phyloP scores from a whole-genome alignment of 495 filamentous ascomycete species.

The Podospora conica region DNA sequence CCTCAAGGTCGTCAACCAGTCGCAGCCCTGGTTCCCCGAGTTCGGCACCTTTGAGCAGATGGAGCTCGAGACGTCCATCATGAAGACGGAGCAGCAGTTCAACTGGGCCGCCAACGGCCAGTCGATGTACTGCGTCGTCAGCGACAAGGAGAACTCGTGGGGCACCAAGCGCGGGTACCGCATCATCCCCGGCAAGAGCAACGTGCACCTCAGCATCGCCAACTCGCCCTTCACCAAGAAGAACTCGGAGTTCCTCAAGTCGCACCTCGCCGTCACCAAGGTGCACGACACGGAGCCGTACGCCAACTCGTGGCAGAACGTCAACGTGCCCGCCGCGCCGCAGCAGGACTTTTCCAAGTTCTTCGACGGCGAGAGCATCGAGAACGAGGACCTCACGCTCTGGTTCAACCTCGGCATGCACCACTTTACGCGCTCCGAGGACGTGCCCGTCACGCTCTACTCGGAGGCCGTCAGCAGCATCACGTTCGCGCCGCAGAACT shows the following conservation, averaged over 20 bases:
- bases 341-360: conserved; percentile 50
- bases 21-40: conserved; percentile 44
- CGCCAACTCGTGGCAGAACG: conserved; percentile 43
- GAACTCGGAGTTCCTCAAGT: conserved; percentile 41
- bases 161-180: conserved; percentile 51
- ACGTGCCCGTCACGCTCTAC: conserved; percentile 49
- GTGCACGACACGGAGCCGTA: conserved; percentile 50
- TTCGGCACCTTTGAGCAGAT: conserved; percentile 44
- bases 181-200: conserved; percentile 38
- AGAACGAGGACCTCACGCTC: conserved; percentile 43
- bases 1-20: conserved; percentile 36
- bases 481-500: conserved; percentile 45
- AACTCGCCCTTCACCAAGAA: conserved; percentile 42
- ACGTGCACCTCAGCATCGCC: conserved; percentile 42
- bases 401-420: conserved; percentile 55
- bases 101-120: conserved; percentile 46
- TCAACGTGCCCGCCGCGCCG: conserved; percentile 41
- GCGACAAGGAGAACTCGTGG: conserved; percentile 43
- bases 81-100: conserved; percentile 40
- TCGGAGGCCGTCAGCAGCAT: conserved; percentile 41
- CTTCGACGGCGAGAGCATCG: conserved; percentile 48
- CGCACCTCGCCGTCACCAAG: conserved; percentile 44
- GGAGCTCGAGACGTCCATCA: conserved; percentile 34
- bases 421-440: conserved; percentile 49
- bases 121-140: conserved; percentile 43